Evolutionary conservation across 768 basidiomycete species (phyloP), one percentile per base, ranked within the genome.

Genomic region (Boletus reticuloceps): DNA sequence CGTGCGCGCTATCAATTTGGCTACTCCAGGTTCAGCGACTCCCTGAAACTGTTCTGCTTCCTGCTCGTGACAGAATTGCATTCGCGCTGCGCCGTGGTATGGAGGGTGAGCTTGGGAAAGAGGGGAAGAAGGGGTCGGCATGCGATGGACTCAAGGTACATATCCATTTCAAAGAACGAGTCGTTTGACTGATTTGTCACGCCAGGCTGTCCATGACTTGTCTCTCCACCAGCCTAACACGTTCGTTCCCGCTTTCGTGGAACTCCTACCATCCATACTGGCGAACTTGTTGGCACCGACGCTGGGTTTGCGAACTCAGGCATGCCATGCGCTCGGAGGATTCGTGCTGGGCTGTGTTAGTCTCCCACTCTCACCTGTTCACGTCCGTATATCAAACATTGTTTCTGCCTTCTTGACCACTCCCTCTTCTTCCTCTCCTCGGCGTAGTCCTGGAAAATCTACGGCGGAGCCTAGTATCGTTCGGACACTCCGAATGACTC

Each of bases 121-220:
- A 94, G 68, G 91, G 91, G 11, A 93, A 93, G 75, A 92, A 91
- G 64, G 91, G 91, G 0, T 83, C 91, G 5, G 80, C 78, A 2
- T 86, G 80, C 34, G 91, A 94, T 68, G 89, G 88, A 20, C 77
- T 91, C 44, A 89, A 85, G 80, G 91, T 86, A 65, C 61, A 71
- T 66, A 17, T 41, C 40, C 37, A 34, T 25, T 58, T 51, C 58
- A 46, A 53, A 40, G 27, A 27, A 42, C 52, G 16, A 42, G 12
- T 43, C 50, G 46, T 31, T 47, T 56, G 7, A 39, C 67, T 60
- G 32, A 64, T 45, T 50, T n/a, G 12, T 48, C 13, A n/a, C 43
- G 42, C 12, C 51, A 91, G 89, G 89, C 89, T 5, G 77, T 91
- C 31, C 83, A 88, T 57, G 86, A 91, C 59, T 77, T 90, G 41